These are phyloP conservation scores for Hexamita inflata DNA, from an alignment of 208 protist genomes.

Conservation along the genomic window DNA sequence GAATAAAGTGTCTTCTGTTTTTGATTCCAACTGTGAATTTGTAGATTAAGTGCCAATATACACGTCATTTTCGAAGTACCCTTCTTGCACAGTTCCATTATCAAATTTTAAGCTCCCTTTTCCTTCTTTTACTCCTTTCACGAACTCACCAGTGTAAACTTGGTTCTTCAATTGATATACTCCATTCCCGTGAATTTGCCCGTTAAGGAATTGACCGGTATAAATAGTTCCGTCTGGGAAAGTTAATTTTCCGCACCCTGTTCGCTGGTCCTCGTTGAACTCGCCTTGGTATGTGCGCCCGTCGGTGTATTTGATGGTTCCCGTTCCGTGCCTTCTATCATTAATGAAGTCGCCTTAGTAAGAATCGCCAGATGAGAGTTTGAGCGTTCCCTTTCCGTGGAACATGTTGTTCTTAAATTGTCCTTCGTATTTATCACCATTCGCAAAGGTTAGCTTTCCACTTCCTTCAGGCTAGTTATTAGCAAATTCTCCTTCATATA, in stretches of 20 bases:
- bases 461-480: slow-evolving; percentile 3
- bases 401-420: neutral
- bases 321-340: neutral
- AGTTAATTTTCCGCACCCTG: neutral
- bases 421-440: slow-evolving; percentile 26
- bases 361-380: neutral
- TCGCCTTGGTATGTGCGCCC: slow-evolving; percentile 21
- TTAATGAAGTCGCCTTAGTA: slow-evolving; percentile 17
- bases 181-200: too few relatives aligned
- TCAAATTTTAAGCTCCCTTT: too few relatives aligned
- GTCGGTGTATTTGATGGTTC: slow-evolving; percentile 10
- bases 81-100: too few relatives aligned
- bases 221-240: too few relatives aligned
- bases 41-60: too few relatives aligned
- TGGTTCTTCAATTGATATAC: too few relatives aligned
- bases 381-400: slow-evolving; percentile 11
- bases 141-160: too few relatives aligned
- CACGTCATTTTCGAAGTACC: too few relatives aligned
- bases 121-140: too few relatives aligned
- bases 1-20: too few relatives aligned
- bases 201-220: too few relatives aligned
- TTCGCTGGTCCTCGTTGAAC: slow-evolving; percentile 9
- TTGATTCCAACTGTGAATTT: too few relatives aligned
- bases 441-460: neutral
- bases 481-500: slow-evolving; percentile 16